A percentile compares a stretch with the other conserved stretches of the same genome.
These are phyloP conservation scores for Pichia ethanolica DNA, from an alignment of 805 yeast genomes.

Conservation along the genomic window DNA sequence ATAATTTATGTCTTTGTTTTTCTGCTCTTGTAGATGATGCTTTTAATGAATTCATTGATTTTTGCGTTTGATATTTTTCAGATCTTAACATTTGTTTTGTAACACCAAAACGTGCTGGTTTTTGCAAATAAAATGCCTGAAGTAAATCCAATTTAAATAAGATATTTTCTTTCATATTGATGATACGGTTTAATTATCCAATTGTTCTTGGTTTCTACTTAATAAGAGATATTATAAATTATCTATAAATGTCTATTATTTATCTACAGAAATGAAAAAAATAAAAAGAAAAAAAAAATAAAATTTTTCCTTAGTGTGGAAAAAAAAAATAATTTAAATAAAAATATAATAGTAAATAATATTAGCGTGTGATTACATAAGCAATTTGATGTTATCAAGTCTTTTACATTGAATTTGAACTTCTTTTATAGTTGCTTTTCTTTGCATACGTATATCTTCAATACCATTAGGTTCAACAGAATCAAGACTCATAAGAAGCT, in stretches of 20 bases:
- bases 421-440: constrained; percentile 52
- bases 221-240: no score
- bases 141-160: constrained; percentile 51
- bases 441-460: constrained; percentile 42
- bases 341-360: no score
- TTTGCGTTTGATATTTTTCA: constrained; percentile 22
- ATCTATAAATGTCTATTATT: no score
- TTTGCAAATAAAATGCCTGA: constrained; percentile 39
- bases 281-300: neutral
- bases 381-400: constrained; percentile 34
- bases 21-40: neutral
- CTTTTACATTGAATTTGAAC: constrained; percentile 54
- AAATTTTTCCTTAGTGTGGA: neutral
- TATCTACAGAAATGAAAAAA: neutral
- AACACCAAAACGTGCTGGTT: constrained; percentile 43
- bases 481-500: constrained; percentile 59
- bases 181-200: no score
- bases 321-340: neutral
- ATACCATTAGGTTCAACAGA: constrained; percentile 42
- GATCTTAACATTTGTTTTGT: constrained; percentile 42
- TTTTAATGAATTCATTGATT: neutral
- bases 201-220: no score
- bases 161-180: constrained; percentile 29
- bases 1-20: constrained; percentile 28
- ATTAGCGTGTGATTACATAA: neutral